These are phyloP conservation scores for Pythium inflatum DNA, from an alignment of 352 stramenopile species.

Conservation along the genomic window DNA sequence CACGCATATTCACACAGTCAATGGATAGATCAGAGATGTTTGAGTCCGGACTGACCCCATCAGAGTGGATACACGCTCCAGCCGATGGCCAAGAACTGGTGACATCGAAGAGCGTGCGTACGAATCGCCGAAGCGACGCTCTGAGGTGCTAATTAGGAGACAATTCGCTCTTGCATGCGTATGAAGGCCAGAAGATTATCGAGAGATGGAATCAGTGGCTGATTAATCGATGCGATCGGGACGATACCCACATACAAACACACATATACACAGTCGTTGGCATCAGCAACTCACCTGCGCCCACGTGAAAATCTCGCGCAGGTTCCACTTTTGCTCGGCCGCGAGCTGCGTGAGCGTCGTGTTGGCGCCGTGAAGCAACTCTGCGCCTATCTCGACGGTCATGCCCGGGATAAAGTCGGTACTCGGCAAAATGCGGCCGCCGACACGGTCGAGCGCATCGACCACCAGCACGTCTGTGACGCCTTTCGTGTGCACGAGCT, in stretches of 20 bases:
- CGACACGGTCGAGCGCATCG: slow-evolving; percentile 65
- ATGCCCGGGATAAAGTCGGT: slow-evolving; percentile 74
- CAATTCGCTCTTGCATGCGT: slow-evolving; percentile 84
- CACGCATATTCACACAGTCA: background rate
- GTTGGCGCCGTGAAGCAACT: slow-evolving; percentile 78
- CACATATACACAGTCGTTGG: slow-evolving; percentile 15
- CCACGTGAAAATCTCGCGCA: slow-evolving; percentile 88
- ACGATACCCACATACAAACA: slow-evolving; percentile 15
- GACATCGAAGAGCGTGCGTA: slow-evolving; percentile 57
- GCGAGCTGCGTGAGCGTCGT: slow-evolving; percentile 76
- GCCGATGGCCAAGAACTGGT: slow-evolving; percentile 84
- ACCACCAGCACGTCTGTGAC: slow-evolving; percentile 75
- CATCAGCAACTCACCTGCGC: slow-evolving; percentile 65
- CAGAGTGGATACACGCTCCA: slow-evolving; percentile 64
- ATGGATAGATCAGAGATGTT: slow-evolving; percentile 46
- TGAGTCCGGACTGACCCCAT: slow-evolving; percentile 88
- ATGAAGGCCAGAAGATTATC: slow-evolving; percentile 90
- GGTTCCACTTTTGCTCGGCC: slow-evolving; percentile 60
- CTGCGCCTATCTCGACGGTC: slow-evolving; percentile 72
- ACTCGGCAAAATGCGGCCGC: slow-evolving; percentile 65
- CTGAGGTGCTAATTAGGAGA: slow-evolving; percentile 88
- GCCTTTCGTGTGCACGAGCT: slow-evolving; percentile 58
- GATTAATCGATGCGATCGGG: slow-evolving; percentile 85
- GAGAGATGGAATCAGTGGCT: slow-evolving; percentile 66
- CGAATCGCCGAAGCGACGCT: slow-evolving; percentile 33